Conservation (phyloP, 352 stramenopile genomes). For the Pythium insidiosum region DNA sequence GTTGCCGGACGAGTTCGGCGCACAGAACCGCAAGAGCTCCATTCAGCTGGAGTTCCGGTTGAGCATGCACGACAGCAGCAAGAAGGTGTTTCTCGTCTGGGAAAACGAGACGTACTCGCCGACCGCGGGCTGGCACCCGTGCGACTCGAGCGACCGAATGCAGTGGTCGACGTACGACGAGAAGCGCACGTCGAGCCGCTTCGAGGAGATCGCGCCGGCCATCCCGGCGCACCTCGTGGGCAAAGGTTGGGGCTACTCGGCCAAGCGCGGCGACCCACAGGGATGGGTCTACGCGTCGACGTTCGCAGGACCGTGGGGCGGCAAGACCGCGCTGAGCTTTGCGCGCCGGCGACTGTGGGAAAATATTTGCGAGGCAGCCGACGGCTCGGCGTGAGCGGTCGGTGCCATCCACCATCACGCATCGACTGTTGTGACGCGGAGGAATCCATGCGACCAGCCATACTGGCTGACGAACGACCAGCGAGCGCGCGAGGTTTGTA, state of each 20-base stretch:
- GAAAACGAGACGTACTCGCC: conserved; percentile 54
- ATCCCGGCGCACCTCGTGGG: conserved; percentile 40
- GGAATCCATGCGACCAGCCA: too few species aligned
- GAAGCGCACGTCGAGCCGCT: conserved; percentile 47
- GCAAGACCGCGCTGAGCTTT: conserved; percentile 18
- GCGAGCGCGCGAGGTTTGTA: too few species aligned
- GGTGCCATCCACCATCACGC: too few species aligned
- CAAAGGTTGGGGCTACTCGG: conserved; percentile 59
- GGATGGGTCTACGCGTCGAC: conserved; percentile 64
- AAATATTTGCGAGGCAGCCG: conserved; percentile 38
- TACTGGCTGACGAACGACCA: too few species aligned
- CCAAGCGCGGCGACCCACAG: conserved; percentile 51
- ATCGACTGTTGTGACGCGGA: too few species aligned
- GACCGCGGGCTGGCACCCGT: conserved; percentile 33
- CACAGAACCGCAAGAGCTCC: conserved; percentile 20
- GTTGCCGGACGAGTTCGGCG: conserved; percentile 29
- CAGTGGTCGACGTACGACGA: conserved; percentile 56
- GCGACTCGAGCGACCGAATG: conserved; percentile 35
- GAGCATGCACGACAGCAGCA: conserved; percentile 38
- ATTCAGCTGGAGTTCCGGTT: conserved; percentile 38
- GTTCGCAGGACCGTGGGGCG: conserved; percentile 54
- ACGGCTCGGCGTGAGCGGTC: not conserved
- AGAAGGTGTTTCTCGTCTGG: conserved; percentile 51
- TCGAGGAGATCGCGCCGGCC: conserved; percentile 53
- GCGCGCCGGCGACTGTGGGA: conserved; percentile 61